Base-by-base conservation (phyloP, 2,329 filamentous ascomycete genomes). In the Dactylellina drechsleri region DNA sequence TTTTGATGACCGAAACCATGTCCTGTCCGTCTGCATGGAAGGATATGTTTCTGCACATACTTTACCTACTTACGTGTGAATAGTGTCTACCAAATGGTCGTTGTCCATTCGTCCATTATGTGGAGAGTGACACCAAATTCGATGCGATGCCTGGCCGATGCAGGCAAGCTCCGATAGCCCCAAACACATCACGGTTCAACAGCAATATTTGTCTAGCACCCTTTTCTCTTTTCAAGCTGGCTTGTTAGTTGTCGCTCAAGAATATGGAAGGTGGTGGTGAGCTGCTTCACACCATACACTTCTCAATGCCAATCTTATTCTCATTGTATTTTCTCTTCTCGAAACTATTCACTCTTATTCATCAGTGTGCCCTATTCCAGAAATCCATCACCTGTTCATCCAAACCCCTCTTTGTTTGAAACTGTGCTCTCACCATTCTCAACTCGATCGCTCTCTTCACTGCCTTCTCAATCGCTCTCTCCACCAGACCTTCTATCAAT, bases 51-150 rank as follows among this genome's bases (percentile, higher is more conserved):
- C 61, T 74, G 70, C 62, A 74, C 70, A 66, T 36, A 36, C 31
- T 36, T 36, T 36, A 36, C 31, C 45, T 47, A 58, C 65, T 56
- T 68, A 68, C 54, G 71, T 62, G 58, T 67, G 59, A 64, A 50
- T 58, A 58, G 65, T 67, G 64, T 68, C 64, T 67, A 75, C 71
- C 71, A 75, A 75, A 75, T 75, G 71, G 71, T 68, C 71, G 40
- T 41, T 26, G 20, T 58, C 71, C 43, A 75, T 75, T 75, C 71
- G 71, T 75, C 60, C 40, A 57, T 59, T 54, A 49, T 58, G 40
- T 47, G 57, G 31, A 59, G 53, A 66, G 59, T 66, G 59, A 66
- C 58, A 54, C 65, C 71, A 58, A 64, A 59, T 68, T 75, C 64
- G 71, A 75, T 75, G 64, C 70, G 70, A 74, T 74, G 64, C 70